phyloP scores from a whole-genome alignment of 305 asterid species.

The Solanum chacoense region DNA sequence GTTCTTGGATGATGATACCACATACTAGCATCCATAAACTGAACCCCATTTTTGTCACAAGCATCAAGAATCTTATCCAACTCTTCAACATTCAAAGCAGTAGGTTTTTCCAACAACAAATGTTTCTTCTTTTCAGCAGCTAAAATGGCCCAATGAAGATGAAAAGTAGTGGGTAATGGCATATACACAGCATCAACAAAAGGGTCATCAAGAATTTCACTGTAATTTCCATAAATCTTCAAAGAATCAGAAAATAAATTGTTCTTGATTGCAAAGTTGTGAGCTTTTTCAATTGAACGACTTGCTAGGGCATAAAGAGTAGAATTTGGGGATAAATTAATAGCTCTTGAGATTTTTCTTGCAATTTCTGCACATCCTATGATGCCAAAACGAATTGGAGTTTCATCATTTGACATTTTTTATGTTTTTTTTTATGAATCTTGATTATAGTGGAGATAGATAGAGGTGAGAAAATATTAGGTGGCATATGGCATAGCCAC shows the following conservation, averaged over 20 bases:
- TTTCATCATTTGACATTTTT: conserved; percentile 25
- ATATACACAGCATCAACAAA: conserved; percentile 61
- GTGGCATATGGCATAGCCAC: neutral
- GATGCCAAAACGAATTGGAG: conserved; percentile 61
- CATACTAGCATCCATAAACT: conserved; percentile 88
- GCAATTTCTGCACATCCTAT: conserved; percentile 80
- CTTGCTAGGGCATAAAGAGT: conserved; percentile 55
- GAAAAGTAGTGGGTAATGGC: conserved; percentile 73
- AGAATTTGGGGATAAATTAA: conserved; percentile 42
- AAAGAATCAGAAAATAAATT: conserved; percentile 25
- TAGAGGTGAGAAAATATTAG: neutral
- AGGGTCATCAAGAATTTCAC: conserved; percentile 54
- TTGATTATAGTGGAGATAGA: neutral
- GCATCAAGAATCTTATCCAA: conserved; percentile 50
- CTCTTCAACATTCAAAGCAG: conserved; percentile 47
- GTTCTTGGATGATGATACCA: conserved; percentile 96
- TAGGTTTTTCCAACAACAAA: conserved; percentile 65
- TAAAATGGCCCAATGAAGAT: conserved; percentile 51
- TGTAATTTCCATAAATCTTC: conserved; percentile 50
- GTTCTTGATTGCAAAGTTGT: conserved; percentile 40
- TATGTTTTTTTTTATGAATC: neutral
- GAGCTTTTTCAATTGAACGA: conserved; percentile 53
- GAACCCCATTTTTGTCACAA: conserved; percentile 51
- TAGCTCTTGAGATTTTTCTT: conserved; percentile 57
- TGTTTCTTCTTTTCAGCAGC: conserved; percentile 67